These are phyloP conservation scores for Paecilomyces fulvus DNA, from an alignment of 2,329 filamentous ascomycete genomes.

Conservation along the genomic window DNA sequence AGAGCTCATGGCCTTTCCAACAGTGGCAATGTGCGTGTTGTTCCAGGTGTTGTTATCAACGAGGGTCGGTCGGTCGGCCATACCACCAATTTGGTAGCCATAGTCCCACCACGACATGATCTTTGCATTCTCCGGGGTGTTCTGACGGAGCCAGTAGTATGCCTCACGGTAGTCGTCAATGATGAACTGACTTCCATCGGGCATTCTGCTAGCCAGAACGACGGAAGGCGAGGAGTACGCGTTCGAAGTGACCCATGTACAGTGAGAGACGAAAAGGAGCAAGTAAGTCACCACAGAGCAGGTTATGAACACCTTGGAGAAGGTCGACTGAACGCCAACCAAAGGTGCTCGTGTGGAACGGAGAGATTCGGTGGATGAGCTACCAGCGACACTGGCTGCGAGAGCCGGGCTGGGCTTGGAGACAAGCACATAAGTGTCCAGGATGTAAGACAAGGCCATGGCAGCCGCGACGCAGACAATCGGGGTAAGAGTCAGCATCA, in stretches of 20 bases:
- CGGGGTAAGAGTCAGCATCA: constrained; percentile 95
- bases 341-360: constrained; percentile 63
- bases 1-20: constrained; percentile 98
- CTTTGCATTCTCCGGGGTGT: constrained; percentile 90
- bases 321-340: constrained; percentile 71
- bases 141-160: constrained; percentile 98
- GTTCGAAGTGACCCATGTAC: constrained; percentile 98
- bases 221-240: constrained; percentile 98
- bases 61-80: constrained; percentile 93
- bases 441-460: constrained; percentile 74
- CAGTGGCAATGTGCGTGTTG: constrained; percentile 98
- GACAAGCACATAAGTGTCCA: constrained; percentile 70
- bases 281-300: constrained; percentile 69
- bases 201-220: constrained; percentile 82
- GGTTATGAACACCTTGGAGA: constrained; percentile 74
- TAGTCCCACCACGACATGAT: constrained; percentile 99
- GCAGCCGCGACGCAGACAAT: constrained; percentile 93
- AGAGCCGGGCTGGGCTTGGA: constrained; percentile 47
- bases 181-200: constrained; percentile 94
- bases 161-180: constrained; percentile 99
- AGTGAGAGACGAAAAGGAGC: constrained; percentile 89
- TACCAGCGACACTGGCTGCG: constrained; percentile 33
- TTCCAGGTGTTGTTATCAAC: constrained; percentile 99
- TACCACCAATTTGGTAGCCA: constrained; percentile 98
- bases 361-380: constrained; percentile 38